Percentiles rank a stretch among this genome's conserved stretches.
Evolutionary conservation across 192 early-diverging fungal genomes (phyloP).

Genomic region (Dissophora globulifera): DNA sequence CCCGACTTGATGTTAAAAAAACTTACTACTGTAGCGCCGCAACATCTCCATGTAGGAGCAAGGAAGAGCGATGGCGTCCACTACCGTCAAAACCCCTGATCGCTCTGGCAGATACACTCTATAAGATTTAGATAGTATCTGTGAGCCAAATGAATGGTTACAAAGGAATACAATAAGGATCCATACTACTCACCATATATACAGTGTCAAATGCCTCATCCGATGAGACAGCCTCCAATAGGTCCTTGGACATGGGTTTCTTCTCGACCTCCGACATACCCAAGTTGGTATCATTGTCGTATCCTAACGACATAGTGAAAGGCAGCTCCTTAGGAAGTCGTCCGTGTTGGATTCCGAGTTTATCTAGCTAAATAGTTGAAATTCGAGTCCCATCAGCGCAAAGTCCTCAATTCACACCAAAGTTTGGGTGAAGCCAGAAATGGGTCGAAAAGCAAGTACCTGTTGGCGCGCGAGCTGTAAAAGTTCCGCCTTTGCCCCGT

Average conservation of each 20-base stretch:
- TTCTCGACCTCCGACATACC: conserved; percentile 30
- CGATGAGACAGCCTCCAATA: conserved; percentile 67
- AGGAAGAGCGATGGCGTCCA: conserved; percentile 65
- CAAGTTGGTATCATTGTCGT: conserved; percentile 15
- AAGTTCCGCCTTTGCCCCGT: conserved; percentile 80
- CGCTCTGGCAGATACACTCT: conserved; percentile 72
- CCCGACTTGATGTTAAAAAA: no score
- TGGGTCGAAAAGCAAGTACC: conserved; percentile 57
- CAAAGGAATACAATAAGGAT: no score
- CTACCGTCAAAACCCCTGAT: conserved; percentile 79
- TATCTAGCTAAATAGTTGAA: conserved; percentile 70
- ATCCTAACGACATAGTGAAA: conserved; percentile 65
- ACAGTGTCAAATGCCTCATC: conserved; percentile 75
- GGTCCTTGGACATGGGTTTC: conserved; percentile 71
- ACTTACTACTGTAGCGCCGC: conserved; percentile 82
- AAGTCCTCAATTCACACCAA: no score
- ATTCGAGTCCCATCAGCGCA: no score
- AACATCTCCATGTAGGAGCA: conserved; percentile 78
- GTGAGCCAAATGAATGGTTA: no score
- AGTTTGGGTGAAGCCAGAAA: no score
- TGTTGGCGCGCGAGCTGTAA: conserved; percentile 80
- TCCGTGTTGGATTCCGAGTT: conserved; percentile 68
- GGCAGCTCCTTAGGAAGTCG: conserved; percentile 64
- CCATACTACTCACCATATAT: conserved; percentile 68
- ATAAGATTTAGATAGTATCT: no score